Evolutionary conservation across 129 eudicot genomes (phyloP), one percentile per base, ranked within the genome.

Genomic region (Scalesia atractyloides): DNA sequence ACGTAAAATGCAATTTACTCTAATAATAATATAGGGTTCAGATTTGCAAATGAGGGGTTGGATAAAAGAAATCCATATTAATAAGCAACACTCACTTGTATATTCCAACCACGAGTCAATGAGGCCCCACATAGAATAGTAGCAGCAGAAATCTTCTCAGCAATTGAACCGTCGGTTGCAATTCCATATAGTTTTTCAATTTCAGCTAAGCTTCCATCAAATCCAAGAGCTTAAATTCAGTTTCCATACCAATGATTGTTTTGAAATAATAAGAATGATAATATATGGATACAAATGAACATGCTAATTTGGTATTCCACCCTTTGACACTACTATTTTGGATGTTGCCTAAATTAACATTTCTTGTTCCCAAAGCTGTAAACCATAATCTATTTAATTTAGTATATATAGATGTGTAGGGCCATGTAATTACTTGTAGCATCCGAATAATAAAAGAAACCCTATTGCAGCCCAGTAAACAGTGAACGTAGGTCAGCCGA

Each of bases 101-200:
- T 82, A 72, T 88, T 94, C 99, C 99, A 94, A 66, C 99, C 99
- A 62, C 99, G 99, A 83, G 78, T 70, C 72, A 90, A 77, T 67
- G 99, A 90, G 13, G 94, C 91, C 73, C 99, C 97, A 78, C 99
- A 94, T 30, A 94, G 74, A 78, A 94, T 61, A 37, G 91, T 84
- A 50, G 99, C 99, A 75, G 99, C 96, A 72, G 88, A 83, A 50
- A 88, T 83, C 84, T 90, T 94, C 82, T 94, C 99, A 2, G 86
- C 91, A 14, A 81, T 86, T 54, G 94, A 76, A 39, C 97, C 97
- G 43, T 58, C 73, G 76, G 82, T 68, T 72, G 79, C 83, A 73
- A 79, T 79, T 58, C 65, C 79, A 66, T 73, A 79, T 47, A 79
- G 74, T 58, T 66, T 79, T 64, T 79, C 83, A 30, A 79, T 58